Evolutionary conservation across 805 yeast genomes (phyloP), one percentile per base, ranked within the genome.

Genomic region (Teunomyces gatunensis): DNA sequence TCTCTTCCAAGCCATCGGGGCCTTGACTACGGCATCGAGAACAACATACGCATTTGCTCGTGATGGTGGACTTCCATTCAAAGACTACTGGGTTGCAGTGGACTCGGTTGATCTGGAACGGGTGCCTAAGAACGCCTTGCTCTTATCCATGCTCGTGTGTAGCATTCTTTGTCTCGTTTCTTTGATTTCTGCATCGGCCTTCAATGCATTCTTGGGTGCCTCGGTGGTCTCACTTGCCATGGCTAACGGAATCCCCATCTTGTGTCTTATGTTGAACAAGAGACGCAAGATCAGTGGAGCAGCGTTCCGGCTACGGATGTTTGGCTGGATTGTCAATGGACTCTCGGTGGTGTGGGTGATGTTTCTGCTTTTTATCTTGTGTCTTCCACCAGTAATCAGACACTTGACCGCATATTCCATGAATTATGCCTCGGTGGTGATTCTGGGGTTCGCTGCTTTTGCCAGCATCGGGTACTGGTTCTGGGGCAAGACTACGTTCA

Each of bases 191-290:
- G 71, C 82, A 4, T 79, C 90, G 6, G 90, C 94, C 0, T 85
- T 88, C 64, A 85, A 85, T 63, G 90, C 95, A 3, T 87, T 88
- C 63, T 81, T 87, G 69, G 94, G 95, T 0, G 84, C 91, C 13
- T 84, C 92, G 7, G 94, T 89, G 2, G 76, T 87, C 17, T 78
- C 89, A 2, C 68, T 88, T 49, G 83, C 89, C 43, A 72, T 86
- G 27, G 89, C 94, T 2, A 85, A 89, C 51, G 83, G 89, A 3
- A 80, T 88, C 12, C 96, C 96, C 2, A 83, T 87, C 21, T 54
- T 84, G 0, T 73, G 83, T n/a, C 77, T 82, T 3, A 58, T 87
- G 59, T 58, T 85, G 20, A 78, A 84, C 50, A 80, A 79, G 46
- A 66, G 94, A 47, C 65, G 69, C 42, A 83, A 84, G 49, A 73